Evolutionary conservation across 1,284 basidiomycete species (phyloP), one percentile per base, ranked within the genome.

Genomic region (Cutaneotrichosporon daszewskae): DNA sequence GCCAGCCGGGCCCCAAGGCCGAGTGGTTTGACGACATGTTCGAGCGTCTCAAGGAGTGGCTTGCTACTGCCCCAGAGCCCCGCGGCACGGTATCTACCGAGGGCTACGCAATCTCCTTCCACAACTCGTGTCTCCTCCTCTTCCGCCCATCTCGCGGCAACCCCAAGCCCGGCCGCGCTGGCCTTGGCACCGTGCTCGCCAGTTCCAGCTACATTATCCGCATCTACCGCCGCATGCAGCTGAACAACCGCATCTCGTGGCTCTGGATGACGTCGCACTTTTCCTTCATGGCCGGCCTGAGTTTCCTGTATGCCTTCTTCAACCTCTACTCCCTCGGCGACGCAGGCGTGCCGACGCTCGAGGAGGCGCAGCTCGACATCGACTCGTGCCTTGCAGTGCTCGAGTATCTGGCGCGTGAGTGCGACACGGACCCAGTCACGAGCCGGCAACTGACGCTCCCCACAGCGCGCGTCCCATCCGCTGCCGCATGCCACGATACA

Each of bases 241-340:
- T 69, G 31, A 72, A 68, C 59, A 69, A 73, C 53, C 57, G 71
- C 39, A 73, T 73, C 53, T 66, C 61, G 47, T 73, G 70, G 63
- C 55, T 69, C 18, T 73, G 71, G 71, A 62, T 73, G 60, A 71
- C 68, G 55, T 62, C 59, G 19, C 66, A 69, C 40, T 68, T 64
- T 41, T 59, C 62, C 16, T 69, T 72, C 56, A 66, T 68, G 69
- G 71, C 70, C 8, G 71, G 71, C 19, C 55, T 73, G 20, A 71
- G 70, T 2, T 73, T 69, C 58, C 57, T 73, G 22, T 73, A 73
- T 46, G 67, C 66, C 18, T 68, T 64, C 37, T 71, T 67, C 64
- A 73, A 73, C 53, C 59, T 73, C 28, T 66, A 72, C 45, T 61
- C 59, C 36, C 57, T 68, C 32, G 68, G 69, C n/a, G 69, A 63